Base-by-base conservation (phyloP, 2,329 filamentous ascomycete genomes). In the Trichocomaceae sp. region DNA sequence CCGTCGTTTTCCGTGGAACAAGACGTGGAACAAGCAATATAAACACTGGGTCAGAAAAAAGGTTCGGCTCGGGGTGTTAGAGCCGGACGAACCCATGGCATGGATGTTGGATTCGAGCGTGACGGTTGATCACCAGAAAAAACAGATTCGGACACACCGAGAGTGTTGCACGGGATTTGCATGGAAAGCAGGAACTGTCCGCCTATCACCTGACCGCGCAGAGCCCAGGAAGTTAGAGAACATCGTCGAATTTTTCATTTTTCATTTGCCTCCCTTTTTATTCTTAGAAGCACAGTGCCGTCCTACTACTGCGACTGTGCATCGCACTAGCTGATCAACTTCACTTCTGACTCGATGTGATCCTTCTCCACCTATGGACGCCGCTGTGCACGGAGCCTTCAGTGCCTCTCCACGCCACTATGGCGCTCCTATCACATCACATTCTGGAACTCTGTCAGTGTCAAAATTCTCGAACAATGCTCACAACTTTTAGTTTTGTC, bases 51-150 rank as follows among this genome's bases (percentile, higher is more conserved):
- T 54, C 52, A 29, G 19, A 22, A 50, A 54, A 47, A 50, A 50
- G 50, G 50, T 57, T 54, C 55, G 55, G 50, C 50, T 57, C 50
- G 55, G 46, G 20, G 17, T 33, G 26, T 44, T 23, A 52, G 49
- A 37, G 47, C 44, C 52, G 50, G 29, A 39, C 17, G 39, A 42
- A 29, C 17, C 39, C 39, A 22, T 22, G 39, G 39, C 39, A 41
- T 19, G 39, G 39, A 41, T 41, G 39, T 42, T 13, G 19, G 19
- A 17, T 17, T 17, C n/a, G 35, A 29, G 26, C 42, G 42, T 31
- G 26, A 17, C 26, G 48, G 13, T 19, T 26, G 23, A 26, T n/a
- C n/a, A n/a, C n/a, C n/a, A n/a, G n/a, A n/a, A n/a, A n/a, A n/a
- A n/a, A n/a, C n/a, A n/a, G n/a, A n/a, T n/a, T n/a, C n/a, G n/a